Conservation (phyloP, 805 yeast species). For the Spathaspora girioi region DNA sequence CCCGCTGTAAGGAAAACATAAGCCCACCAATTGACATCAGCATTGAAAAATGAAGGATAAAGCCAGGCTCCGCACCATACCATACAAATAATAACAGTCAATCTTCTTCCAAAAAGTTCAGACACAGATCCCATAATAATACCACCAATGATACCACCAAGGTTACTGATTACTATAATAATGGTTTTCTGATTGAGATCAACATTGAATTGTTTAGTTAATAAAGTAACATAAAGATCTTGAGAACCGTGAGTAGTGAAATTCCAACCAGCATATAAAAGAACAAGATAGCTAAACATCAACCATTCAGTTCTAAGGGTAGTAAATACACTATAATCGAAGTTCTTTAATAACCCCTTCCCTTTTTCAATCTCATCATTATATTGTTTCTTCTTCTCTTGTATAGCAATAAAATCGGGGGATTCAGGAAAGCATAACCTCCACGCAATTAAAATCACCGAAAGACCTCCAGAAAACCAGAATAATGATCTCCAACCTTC, state of each 20-base stretch:
- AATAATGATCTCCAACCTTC: slow-evolving; percentile 62
- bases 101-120: slow-evolving; percentile 33
- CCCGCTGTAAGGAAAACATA: slow-evolving; percentile 55
- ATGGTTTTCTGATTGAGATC: slow-evolving; percentile 31
- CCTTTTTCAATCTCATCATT: slow-evolving; percentile 18
- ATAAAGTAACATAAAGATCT: slow-evolving; percentile 39
- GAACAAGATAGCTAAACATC: slow-evolving; percentile 50
- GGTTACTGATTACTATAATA: slow-evolving; percentile 35
- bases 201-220: slow-evolving; percentile 29
- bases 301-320: slow-evolving; percentile 52
- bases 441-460: slow-evolving; percentile 31
- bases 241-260: slow-evolving; percentile 41
- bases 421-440: slow-evolving; percentile 38
- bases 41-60: slow-evolving; percentile 35
- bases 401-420: slow-evolving; percentile 36
- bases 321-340: neutral
- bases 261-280: slow-evolving; percentile 42
- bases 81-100: slow-evolving; percentile 28
- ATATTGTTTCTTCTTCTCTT: slow-evolving; percentile 10
- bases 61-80: slow-evolving; percentile 36
- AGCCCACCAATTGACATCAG: slow-evolving; percentile 17
- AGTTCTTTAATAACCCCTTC: slow-evolving; percentile 15
- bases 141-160: slow-evolving; percentile 41
- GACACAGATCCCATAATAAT: slow-evolving; percentile 43
- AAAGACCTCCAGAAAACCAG: slow-evolving; percentile 63